Evolutionary conservation across 176 grass and related monocot genomes (phyloP), one percentile per base, ranked within the genome.

Genomic region (Phyllostachys edulis): DNA sequence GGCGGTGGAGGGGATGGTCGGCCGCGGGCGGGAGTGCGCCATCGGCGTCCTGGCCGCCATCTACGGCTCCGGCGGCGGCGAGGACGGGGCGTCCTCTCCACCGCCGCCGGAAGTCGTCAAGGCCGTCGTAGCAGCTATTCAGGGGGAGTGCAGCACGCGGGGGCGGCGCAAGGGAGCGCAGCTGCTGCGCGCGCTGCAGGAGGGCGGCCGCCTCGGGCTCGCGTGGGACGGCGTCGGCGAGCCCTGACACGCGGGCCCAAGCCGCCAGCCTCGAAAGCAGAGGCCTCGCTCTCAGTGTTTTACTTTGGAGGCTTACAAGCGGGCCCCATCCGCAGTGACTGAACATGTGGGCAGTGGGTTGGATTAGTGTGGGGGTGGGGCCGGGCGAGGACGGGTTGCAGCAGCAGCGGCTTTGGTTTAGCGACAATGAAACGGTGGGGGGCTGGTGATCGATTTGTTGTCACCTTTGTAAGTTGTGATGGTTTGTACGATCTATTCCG

Each of bases 21-120:
- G 96, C 0, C 82, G 96, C 50, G 96, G 89, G 0, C 68, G 93
- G 63, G 96, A 98, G 85, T 98, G 90, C 67, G 96, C 93, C 15
- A 90, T 98, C 82, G 96, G 93, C 46, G 93, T 98, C 47, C 74
- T 98, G 8, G 80, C 87, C 0, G 96, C 96, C 20, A 94, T 98
- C 38, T 98, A 95, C 77, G 87, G 87, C 5, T 65, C 79, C 0
- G 42, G 65, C 1, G 67, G 41, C 17, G 50, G 34, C 2, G 81
- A 10, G 0, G 84, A 34, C 0, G 37, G 7, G 9, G 36, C 56
- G 51, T 71, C 59, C 6, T 73, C 78, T 38, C 85, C 82, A 52
- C 86, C 89, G 7, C 92, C 95, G 5, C 52, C 90, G 0, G 96
- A 95, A 86, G 96, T 94, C 13, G 87, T 90, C 27, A 93, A 92